These are phyloP conservation scores for Porpolomopsis calyptriformis DNA, from an alignment of 768 basidiomycete species.

Conservation along the genomic window DNA sequence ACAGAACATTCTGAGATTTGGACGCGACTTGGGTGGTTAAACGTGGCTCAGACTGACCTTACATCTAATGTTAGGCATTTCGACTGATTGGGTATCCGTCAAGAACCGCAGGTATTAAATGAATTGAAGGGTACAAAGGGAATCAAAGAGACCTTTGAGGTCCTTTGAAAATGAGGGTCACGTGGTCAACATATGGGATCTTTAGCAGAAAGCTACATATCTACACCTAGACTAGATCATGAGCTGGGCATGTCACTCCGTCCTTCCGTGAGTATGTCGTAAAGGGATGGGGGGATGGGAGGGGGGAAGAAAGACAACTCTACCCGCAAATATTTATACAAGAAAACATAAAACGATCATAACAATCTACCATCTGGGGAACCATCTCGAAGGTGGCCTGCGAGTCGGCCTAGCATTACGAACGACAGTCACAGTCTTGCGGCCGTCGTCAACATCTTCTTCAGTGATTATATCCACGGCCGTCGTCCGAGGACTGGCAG, in stretches of 20 bases:
- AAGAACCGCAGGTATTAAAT: background rate
- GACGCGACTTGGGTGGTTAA: background rate
- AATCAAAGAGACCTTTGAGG: background rate
- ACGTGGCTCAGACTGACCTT: too few species aligned
- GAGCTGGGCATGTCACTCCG: background rate
- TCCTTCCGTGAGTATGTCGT: background rate
- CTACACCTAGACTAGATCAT: background rate
- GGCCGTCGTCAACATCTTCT: conserved; percentile 36
- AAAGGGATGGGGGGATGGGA: conserved; percentile 1
- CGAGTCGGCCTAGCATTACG: conserved; percentile 37
- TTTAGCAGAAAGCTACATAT: too few species aligned
- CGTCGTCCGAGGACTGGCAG: conserved; percentile 65
- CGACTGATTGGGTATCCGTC: background rate
- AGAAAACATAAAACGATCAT: conserved; percentile 25
- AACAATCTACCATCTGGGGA: conserved; percentile 43
- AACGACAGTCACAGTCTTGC: conserved; percentile 30
- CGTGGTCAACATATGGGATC: too few species aligned
- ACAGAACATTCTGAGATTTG: background rate
- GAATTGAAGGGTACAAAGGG: background rate
- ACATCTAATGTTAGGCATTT: background rate
- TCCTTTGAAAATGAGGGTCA: too few species aligned
- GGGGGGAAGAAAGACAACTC: conserved; percentile 13
- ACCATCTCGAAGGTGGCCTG: conserved; percentile 47
- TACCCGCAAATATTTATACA: too few species aligned
- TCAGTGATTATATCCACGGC: conserved; percentile 60